Conservation (phyloP, 1,139 yeast species). For the Kodamaea ohmeri region DNA sequence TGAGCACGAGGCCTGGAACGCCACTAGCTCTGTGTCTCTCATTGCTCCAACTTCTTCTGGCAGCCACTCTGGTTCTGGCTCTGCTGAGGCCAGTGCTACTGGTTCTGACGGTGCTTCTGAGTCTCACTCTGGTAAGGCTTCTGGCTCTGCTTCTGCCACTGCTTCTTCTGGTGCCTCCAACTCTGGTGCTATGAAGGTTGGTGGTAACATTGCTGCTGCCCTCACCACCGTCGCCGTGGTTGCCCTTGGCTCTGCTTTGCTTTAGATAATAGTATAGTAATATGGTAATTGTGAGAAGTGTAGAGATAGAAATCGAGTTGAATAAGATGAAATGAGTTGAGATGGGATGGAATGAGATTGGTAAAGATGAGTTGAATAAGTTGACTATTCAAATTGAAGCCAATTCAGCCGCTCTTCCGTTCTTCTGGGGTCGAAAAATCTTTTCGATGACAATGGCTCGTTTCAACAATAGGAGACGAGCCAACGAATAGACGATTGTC, state of each 20-base stretch:
- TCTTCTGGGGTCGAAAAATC: too few species aligned
- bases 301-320: background rate
- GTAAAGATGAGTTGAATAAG: too few species aligned
- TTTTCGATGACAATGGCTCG: too few species aligned
- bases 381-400: too few species aligned
- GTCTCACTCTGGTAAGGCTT: slow-evolving; percentile 4
- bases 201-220: slow-evolving; percentile 17
- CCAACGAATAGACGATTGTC: too few species aligned
- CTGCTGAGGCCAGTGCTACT: too few species aligned
- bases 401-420: too few species aligned
- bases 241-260: slow-evolving; percentile 15
- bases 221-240: slow-evolving; percentile 18
- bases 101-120: slow-evolving; percentile 7
- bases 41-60: slow-evolving; percentile 7
- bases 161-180: slow-evolving; percentile 9
- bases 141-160: slow-evolving; percentile 3
- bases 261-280: slow-evolving; percentile 10
- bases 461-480: too few species aligned
- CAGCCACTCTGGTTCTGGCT: slow-evolving; percentile 5
- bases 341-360: too few species aligned
- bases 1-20: slow-evolving; percentile 10
- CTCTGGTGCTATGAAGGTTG: slow-evolving; percentile 14
- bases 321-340: too few species aligned
- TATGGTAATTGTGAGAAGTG: background rate
- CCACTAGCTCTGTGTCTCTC: slow-evolving; percentile 10